Conservation (phyloP, 1,139 yeast species). For the Candida gigantensis region DNA sequence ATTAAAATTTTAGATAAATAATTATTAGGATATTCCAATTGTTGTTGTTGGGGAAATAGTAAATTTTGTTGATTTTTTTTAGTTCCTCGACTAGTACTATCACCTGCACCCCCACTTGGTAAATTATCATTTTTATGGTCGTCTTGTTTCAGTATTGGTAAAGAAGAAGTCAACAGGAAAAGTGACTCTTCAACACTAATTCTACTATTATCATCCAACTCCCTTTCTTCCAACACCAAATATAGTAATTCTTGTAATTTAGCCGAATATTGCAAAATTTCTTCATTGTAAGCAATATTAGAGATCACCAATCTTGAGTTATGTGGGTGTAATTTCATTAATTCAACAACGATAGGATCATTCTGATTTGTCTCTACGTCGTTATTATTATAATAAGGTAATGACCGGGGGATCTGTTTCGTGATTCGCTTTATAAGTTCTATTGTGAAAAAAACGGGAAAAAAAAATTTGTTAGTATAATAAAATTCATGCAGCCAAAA, state of each 20-base stretch:
- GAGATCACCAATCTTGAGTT: slow-evolving; percentile 13
- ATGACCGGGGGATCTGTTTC: slow-evolving; percentile 17
- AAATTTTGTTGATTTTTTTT: slow-evolving; percentile 12
- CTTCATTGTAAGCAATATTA: slow-evolving; percentile 7
- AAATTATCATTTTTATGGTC: too few species aligned
- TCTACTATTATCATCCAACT: slow-evolving; percentile 31
- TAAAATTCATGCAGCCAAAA: not conserved
- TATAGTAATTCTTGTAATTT: slow-evolving; percentile 31
- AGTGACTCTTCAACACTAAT: slow-evolving; percentile 30
- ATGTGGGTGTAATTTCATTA: slow-evolving; percentile 36
- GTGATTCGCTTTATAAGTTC: slow-evolving; percentile 16
- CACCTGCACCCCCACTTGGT: too few species aligned
- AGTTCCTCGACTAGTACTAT: too few species aligned
- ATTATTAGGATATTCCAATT: slow-evolving; percentile 28
- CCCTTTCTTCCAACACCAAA: slow-evolving; percentile 28
- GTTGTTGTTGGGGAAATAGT: slow-evolving; percentile 5
- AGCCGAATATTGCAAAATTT: slow-evolving; percentile 26
- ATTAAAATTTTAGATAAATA: slow-evolving; percentile 39
- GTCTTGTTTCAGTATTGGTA: slow-evolving; percentile 22
- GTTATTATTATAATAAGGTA: slow-evolving; percentile 16
- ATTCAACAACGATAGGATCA: slow-evolving; percentile 31
- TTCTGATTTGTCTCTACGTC: slow-evolving; percentile 9
- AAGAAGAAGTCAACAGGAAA: slow-evolving; percentile 28
- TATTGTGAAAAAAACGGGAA: slow-evolving; percentile 1
- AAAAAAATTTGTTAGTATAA: slow-evolving; percentile 8